Percentiles rank a stretch among this genome's conserved stretches.
phyloP scores from a whole-genome alignment of 1,139 yeast genomes.

The Groenewaldozyma sp. region DNA sequence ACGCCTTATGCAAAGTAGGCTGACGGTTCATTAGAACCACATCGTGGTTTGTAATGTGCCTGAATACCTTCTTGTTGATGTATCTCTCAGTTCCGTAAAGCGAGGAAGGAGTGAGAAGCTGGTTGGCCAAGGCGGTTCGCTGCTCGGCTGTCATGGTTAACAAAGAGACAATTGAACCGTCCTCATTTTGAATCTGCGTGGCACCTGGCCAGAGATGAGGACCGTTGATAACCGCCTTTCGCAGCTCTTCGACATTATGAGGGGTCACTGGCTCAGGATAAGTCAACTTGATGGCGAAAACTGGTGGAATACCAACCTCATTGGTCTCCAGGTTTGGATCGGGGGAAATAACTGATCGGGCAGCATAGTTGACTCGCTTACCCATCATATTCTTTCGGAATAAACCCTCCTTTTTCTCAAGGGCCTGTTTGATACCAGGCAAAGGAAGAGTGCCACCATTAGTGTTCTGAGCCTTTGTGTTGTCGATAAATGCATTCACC shows the following conservation, averaged over 20 bases:
- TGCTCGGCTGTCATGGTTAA: constrained; percentile 88
- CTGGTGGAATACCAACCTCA: constrained; percentile 98
- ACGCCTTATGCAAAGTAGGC: constrained; percentile 97
- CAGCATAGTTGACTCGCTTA: constrained; percentile 97
- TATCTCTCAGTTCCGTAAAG: constrained; percentile 40
- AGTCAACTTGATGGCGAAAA: constrained; percentile 88
- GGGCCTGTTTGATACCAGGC: constrained; percentile 96
- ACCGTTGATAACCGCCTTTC: constrained; percentile 95
- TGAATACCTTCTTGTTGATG: constrained; percentile 81
- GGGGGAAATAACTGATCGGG: constrained; percentile 97
- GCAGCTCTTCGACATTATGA: constrained; percentile 78
- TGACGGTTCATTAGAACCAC: constrained; percentile 98
- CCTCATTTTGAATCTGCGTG: constrained; percentile 89
- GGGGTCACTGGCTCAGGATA: constrained; percentile 99
- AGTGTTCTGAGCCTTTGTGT: constrained; percentile 72
- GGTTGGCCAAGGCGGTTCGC: constrained; percentile 93
- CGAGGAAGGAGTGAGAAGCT: constrained; percentile 75
- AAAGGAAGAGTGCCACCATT: constrained; percentile 60
- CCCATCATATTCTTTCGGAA: constrained; percentile 99
- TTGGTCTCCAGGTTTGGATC: constrained; percentile 97
- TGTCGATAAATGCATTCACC: constrained; percentile 87
- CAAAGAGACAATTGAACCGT: constrained; percentile 77
- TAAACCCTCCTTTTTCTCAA: constrained; percentile 97
- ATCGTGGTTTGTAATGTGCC: constrained; percentile 92
- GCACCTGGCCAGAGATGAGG: constrained; percentile 99